Evolutionary conservation across 495 filamentous ascomycete species (phyloP).

Genomic region (Chaetomidium leptoderma): DNA sequence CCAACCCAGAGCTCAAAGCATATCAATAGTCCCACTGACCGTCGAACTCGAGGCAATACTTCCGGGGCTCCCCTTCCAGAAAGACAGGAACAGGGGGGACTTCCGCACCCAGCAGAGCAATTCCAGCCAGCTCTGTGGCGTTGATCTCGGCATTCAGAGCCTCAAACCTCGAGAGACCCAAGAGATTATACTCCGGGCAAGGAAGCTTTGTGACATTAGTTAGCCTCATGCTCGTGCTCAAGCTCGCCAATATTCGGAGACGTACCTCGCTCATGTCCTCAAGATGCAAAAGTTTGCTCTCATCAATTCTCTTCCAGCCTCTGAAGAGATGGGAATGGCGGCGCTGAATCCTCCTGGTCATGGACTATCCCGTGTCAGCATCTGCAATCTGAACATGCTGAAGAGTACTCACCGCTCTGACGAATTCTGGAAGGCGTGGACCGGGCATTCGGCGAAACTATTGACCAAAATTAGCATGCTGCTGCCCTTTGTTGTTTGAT

Average conservation of each 20-base stretch:
- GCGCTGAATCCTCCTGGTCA: conserved; percentile 1
- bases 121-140: conserved; percentile 4
- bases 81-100: conserved; percentile 1
- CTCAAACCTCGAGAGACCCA: conserved; percentile 1
- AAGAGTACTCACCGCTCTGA: neutral
- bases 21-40: neutral
- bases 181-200: conserved; percentile 11
- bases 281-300: neutral
- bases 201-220: neutral
- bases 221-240: neutral
- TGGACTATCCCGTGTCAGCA: neutral
- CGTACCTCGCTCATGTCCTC: conserved; percentile 10
- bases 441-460: neutral
- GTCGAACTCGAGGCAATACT: conserved; percentile 4
- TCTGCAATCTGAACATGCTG: too few species aligned
- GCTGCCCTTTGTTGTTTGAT: neutral
- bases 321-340: neutral
- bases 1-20: neutral
- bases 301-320: conserved; percentile 5
- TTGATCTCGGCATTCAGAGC: conserved; percentile 13
- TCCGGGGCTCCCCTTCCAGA: neutral
- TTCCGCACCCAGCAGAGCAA: conserved; percentile 1
- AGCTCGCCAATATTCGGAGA: neutral
- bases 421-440: conserved; percentile 5
- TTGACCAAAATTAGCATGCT: neutral